phyloP scores from a whole-genome alignment of 2,329 filamentous ascomycete species.

The Neodidymelliopsis sp. region DNA sequence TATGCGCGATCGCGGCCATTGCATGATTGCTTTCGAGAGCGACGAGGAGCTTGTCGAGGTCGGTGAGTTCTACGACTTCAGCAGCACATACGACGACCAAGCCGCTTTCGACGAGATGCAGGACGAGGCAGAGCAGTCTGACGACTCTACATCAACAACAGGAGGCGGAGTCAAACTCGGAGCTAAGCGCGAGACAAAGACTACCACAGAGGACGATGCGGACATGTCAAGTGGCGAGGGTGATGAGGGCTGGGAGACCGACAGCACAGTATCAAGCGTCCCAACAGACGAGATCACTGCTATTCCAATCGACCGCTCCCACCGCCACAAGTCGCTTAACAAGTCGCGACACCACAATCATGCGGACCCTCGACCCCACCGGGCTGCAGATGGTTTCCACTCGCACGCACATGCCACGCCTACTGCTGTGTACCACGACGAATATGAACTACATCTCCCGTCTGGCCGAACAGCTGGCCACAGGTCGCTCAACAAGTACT shows the following conservation, averaged over 20 bases:
- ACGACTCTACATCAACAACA: constrained; percentile 57
- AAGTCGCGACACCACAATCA: constrained; percentile 79
- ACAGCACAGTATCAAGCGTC: constrained; percentile 83
- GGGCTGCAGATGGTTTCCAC: constrained; percentile 78
- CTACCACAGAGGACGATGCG: constrained; percentile 45
- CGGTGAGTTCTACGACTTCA: constrained; percentile 97
- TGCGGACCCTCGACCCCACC: constrained; percentile 74
- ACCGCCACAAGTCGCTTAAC: constrained; percentile 75
- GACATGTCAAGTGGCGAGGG: constrained; percentile 60
- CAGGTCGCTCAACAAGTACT: constrained; percentile 85
- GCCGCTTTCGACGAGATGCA: constrained; percentile 64
- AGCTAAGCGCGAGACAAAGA: constrained; percentile 61
- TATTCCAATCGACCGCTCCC: constrained; percentile 76
- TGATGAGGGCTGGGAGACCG: constrained; percentile 94
- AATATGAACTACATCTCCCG: constrained; percentile 92
- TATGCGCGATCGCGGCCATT: constrained; percentile 96
- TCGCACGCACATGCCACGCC: constrained; percentile 78
- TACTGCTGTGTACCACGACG: constrained; percentile 84
- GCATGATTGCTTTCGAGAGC: constrained; percentile 90
- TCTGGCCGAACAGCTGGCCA: constrained; percentile 90
- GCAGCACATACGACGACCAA: constrained; percentile 89
- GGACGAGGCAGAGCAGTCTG: constrained; percentile 54
- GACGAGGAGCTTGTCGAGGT: constrained; percentile 93
- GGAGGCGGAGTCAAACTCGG: constrained; percentile 73
- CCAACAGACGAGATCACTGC: constrained; percentile 84